A percentile compares a stretch with the other conserved stretches of the same genome.
Evolutionary conservation across 1,139 yeast genomes (phyloP).

Genomic region (Yamadazyma atlantica): DNA sequence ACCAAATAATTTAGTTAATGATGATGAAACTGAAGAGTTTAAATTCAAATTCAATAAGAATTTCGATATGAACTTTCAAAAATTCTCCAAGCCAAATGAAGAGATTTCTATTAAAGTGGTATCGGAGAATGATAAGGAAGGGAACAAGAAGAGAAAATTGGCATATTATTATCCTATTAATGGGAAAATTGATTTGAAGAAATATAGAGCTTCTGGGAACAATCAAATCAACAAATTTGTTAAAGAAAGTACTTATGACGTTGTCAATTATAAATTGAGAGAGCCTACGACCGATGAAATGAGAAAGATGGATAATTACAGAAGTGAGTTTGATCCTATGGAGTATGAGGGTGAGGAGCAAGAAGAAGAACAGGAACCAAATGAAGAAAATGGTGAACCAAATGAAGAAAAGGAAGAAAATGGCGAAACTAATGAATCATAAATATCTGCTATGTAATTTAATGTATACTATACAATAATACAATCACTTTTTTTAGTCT

Average conservation of each 20-base stretch:
- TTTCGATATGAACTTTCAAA: constrained; percentile 70
- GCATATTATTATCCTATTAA: constrained; percentile 78
- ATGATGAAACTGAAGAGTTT: constrained; percentile 39
- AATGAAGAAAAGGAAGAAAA: constrained; percentile 15
- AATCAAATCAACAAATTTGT: constrained; percentile 51
- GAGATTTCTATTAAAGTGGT: constrained; percentile 46
- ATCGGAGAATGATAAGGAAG: constrained; percentile 37
- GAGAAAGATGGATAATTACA: constrained; percentile 61
- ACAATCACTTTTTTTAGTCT: constrained; percentile 19
- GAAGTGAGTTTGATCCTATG: constrained; percentile 78
- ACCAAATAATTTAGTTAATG: constrained; percentile 43
- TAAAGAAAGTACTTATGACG: constrained; percentile 52
- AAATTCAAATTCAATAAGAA: constrained; percentile 70
- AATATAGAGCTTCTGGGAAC: constrained; percentile 62
- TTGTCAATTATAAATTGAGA: constrained; percentile 60
- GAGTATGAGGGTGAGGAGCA: constrained; percentile 58
- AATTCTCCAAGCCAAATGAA: constrained; percentile 44
- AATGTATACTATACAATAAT: constrained; percentile 19
- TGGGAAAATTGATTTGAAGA: constrained; percentile 78
- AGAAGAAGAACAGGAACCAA: constrained; percentile 31
- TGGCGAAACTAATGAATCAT: constrained; percentile 10
- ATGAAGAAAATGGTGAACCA: constrained; percentile 17
- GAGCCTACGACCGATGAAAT: constrained; percentile 75
- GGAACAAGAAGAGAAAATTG: constrained; percentile 45
- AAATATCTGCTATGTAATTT: too few species aligned